Percentiles rank a stretch among this genome's conserved stretches.
Evolutionary conservation across 257 asterid genomes (phyloP).

Genomic region (Penstemon eatonii): DNA sequence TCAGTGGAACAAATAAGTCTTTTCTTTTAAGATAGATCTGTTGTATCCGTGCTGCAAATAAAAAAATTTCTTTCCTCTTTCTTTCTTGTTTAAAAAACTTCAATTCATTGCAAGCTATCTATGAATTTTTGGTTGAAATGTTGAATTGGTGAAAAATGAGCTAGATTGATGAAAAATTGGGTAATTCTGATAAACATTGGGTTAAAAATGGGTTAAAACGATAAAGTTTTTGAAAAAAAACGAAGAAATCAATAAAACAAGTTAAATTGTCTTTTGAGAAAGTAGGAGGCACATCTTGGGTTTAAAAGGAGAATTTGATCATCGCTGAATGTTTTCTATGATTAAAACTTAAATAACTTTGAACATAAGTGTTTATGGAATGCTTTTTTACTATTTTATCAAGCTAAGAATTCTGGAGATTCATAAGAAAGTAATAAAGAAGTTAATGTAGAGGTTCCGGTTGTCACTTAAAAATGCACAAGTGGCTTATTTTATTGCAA

Average conservation of each 20-base stretch:
- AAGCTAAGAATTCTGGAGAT: background rate
- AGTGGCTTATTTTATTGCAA: background rate
- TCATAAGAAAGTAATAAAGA: background rate
- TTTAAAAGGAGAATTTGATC: no score
- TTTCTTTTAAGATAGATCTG: background rate
- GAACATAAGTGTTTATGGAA: background rate
- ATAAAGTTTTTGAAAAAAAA: no score
- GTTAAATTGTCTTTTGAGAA: no score
- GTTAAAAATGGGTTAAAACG: no score
- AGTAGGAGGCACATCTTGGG: no score
- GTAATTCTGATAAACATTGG: no score
- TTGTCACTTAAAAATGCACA: background rate
- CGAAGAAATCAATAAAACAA: no score
- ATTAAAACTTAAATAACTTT: no score
- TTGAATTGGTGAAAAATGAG: no score
- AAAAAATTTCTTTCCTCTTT: no score
- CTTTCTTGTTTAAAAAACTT: background rate
- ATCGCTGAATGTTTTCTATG: background rate
- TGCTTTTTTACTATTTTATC: background rate
- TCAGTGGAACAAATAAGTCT: no score
- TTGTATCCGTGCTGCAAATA: background rate
- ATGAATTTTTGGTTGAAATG: background rate
- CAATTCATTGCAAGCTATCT: background rate
- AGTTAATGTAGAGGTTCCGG: background rate
- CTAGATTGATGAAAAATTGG: no score